Base-by-base conservation (phyloP, 2,329 filamentous ascomycete species). In the Chalaropsis ovoidea region DNA sequence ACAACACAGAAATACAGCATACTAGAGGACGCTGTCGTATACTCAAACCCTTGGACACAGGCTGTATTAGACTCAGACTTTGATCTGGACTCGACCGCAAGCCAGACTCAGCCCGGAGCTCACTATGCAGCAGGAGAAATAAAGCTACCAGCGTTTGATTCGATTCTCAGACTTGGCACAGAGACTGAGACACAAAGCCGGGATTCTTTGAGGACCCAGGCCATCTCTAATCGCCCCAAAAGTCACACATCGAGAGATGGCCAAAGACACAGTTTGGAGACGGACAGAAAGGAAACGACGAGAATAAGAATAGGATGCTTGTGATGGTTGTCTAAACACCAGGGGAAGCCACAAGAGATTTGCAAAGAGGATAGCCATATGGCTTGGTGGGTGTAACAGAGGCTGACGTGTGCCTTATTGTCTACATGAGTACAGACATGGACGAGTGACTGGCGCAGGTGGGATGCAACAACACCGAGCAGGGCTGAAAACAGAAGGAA, bases 11-110 rank as follows among this genome's bases (percentile, higher is more conserved):
- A 56, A 35, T 56, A 31, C 22, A 31, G 31, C 19, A 31, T 7
- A 27, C 52, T 17, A 15, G 52, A 35, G 24, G 3, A 31, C 2
- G 31, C 8, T 35, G 17, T 56, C 52, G 52, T 56, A 56, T 56
- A 17, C 17, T 31, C 8, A 56, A 49, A 49, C 47, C 22, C 27
- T 35, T 35, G 52, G 17, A 56, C 24, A n/a, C 27, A 56, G 13
- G 13, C 10, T 31, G 52, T 56, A 56, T 56, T 35, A 56, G 52
- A 56, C 52, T 35, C 24, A 56, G 52, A 56, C 52, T 56, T 15
- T 11, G 52, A 19, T n/a, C 31, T 56, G 52, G 27, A 35, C 52
- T 56, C 27, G 52, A 56, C 52, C 13, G 22, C 13, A 31, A 31
- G 22, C 24, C 52, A 56, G 27, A 31, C 13, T n/a, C 52, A 56